Evolutionary conservation across 139 green algal species (phyloP).

Genomic region (Chlamydomonas eustigma): DNA sequence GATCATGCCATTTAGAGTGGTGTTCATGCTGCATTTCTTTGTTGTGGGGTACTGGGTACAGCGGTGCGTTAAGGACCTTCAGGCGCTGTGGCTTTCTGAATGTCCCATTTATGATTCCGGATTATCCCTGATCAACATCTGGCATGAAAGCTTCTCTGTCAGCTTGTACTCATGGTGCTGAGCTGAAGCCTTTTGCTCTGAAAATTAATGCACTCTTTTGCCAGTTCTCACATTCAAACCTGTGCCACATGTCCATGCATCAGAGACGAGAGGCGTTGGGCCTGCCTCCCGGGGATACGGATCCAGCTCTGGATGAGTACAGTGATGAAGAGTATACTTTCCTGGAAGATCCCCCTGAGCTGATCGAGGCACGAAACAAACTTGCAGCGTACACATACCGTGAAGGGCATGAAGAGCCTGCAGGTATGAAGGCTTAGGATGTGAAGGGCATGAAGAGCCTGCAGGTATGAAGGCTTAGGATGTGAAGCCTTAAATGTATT

Average conservation of each 20-base stretch:
- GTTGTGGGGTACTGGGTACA: too few species aligned
- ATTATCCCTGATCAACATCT: too few species aligned
- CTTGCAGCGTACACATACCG: constrained; percentile 44
- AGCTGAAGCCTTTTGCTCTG: too few species aligned
- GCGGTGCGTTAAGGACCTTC: too few species aligned
- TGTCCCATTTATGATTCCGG: too few species aligned
- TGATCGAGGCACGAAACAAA: constrained; percentile 40
- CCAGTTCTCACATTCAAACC: too few species aligned
- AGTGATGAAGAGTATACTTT: constrained; percentile 42
- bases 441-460: constrained; percentile 27
- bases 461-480: constrained; percentile 22
- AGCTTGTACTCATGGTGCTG: too few species aligned
- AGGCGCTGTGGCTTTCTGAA: too few species aligned
- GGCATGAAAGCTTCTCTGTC: too few species aligned
- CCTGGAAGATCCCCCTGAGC: constrained; percentile 49
- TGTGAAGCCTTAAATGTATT: constrained; percentile 23
- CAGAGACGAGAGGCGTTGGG: constrained; percentile 62
- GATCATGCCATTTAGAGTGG: too few species aligned
- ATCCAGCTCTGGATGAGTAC: constrained; percentile 68
- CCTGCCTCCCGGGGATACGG: constrained; percentile 63
- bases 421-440: constrained; percentile 22
- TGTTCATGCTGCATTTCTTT: too few species aligned
- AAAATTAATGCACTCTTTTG: too few species aligned
- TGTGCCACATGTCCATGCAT: not conserved
- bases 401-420: constrained; percentile 40